Conservation (phyloP, 148 eudicot genomes). For the Tetragonia tetragonoides region DNA sequence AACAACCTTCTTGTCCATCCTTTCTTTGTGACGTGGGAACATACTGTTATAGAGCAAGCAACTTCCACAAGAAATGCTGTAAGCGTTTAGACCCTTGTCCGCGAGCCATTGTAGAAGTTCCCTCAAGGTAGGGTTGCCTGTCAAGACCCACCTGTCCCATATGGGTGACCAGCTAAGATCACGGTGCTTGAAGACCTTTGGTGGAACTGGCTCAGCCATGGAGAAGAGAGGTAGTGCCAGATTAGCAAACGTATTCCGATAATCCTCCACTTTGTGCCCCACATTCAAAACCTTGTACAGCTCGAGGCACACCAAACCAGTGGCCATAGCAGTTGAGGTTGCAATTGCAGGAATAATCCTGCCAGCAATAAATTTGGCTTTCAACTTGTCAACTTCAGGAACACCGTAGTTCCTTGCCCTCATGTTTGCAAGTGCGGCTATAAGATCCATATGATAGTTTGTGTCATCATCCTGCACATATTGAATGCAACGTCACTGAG, state of each 20-base stretch:
- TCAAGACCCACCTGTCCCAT: slow-evolving; percentile 82
- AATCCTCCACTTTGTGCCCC: slow-evolving; percentile 73
- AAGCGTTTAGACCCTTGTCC: slow-evolving; percentile 69
- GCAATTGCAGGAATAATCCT: slow-evolving; percentile 95
- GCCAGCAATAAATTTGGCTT: slow-evolving; percentile 90
- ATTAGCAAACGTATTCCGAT: slow-evolving; percentile 84
- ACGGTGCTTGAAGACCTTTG: slow-evolving; percentile 71
- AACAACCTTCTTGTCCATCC: slow-evolving; percentile 74
- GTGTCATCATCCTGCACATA: slow-evolving; percentile 80
- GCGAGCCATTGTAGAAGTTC: slow-evolving; percentile 64
- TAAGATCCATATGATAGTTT: slow-evolving; percentile 88
- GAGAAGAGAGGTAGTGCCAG: slow-evolving; percentile 87
- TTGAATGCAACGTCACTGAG: background rate
- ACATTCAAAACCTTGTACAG: slow-evolving; percentile 78
- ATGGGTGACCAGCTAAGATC: slow-evolving; percentile 77
- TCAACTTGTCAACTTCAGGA: slow-evolving; percentile 88
- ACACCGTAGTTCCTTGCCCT: slow-evolving; percentile 91
- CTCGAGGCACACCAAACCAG: slow-evolving; percentile 94
- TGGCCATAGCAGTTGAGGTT: slow-evolving; percentile 83
- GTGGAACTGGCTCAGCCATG: slow-evolving; percentile 83
- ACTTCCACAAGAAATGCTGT: slow-evolving; percentile 78
- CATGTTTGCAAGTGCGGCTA: slow-evolving; percentile 84
- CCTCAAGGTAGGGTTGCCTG: slow-evolving; percentile 62
- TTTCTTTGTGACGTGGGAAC: slow-evolving; percentile 74
- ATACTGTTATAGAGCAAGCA: slow-evolving; percentile 76